These are phyloP conservation scores for Harringtonia lauricola DNA, from an alignment of 2,329 filamentous ascomycete species.

Conservation along the genomic window DNA sequence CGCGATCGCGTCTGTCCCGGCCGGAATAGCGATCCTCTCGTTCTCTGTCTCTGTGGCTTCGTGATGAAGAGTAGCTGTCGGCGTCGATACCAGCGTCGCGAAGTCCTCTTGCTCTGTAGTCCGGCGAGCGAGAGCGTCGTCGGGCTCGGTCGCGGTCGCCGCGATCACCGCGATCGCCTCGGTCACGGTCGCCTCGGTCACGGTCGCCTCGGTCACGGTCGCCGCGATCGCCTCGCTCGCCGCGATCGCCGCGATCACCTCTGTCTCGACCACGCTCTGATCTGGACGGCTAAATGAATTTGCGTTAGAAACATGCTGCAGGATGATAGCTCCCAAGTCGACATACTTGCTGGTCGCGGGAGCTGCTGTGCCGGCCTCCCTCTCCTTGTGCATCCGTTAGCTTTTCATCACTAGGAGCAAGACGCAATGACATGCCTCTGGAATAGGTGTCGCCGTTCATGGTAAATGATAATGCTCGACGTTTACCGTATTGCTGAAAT, in stretches of 20 bases:
- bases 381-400: constrained; percentile 14
- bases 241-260: constrained; percentile 8
- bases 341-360: constrained; percentile 41
- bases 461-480: neutral
- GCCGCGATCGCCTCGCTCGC: constrained; percentile 1
- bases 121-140: constrained; percentile 79
- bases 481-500: neutral
- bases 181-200: too few relatives aligned
- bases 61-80: constrained; percentile 85
- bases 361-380: constrained; percentile 39
- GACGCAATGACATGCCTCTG: constrained; percentile 3
- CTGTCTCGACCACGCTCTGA: neutral
- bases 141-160: constrained; percentile 28
- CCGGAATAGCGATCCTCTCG: constrained; percentile 84
- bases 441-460: constrained; percentile 12
- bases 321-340: neutral
- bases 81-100: constrained; percentile 52
- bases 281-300: constrained; percentile 14
- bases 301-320: neutral
- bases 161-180: constrained; percentile 13
- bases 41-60: constrained; percentile 85
- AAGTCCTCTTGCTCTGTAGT: constrained; percentile 53
- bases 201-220: constrained; percentile 19
- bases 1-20: constrained; percentile 57
- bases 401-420: too few relatives aligned